Base-by-base conservation (phyloP, 2,329 filamentous ascomycete species). In the Rhexocercosporidium sp. region DNA sequence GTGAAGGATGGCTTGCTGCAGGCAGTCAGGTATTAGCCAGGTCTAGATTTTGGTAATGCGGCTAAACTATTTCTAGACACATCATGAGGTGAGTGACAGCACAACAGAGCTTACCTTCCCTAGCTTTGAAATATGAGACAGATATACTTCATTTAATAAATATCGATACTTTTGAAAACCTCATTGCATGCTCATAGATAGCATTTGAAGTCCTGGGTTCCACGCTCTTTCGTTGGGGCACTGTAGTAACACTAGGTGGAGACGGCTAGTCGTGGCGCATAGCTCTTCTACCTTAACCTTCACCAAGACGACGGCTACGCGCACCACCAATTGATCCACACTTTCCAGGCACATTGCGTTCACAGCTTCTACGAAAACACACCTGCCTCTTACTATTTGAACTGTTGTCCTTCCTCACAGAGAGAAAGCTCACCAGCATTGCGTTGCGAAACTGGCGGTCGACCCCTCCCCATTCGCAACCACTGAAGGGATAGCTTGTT, bases 61-160 rank as follows among this genome's bases (percentile, higher is more conserved):
- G 59, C 61, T 46, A 44, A 27, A 51, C 18, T 56, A 4, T 5
- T 60, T 67, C 60, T 65, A 66, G 67, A 62, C 67, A 69, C 57
- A 69, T 65, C 62, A 60, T 66, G 51, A 61, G 31, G 20, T 41
- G 34, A 57, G 61, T n/a, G 56, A 49, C 47, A 41, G 20, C 9
- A 51, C 37, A 57, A 53, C 51, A 20, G 29, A 59, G 41, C 29
- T 65, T 65, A 41, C 46, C 29, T 61, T n/a, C n/a, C 34, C 46
- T 46, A 31, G 18, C 8, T 39, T 22, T 29, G 22, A 22, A 20
- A 39, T 29, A 47, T 25, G 18, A 14, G 34, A 18, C 8, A 3
- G 7, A 27, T 25, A 51, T 51, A 12, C 22, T 51, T 51, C 12
- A 27, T n/a, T 14, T 6, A 4, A 51, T 51, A 16, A 51, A 16